These are phyloP conservation scores for Globisporangium nunn DNA, from an alignment of 352 stramenopile species.

Conservation along the genomic window DNA sequence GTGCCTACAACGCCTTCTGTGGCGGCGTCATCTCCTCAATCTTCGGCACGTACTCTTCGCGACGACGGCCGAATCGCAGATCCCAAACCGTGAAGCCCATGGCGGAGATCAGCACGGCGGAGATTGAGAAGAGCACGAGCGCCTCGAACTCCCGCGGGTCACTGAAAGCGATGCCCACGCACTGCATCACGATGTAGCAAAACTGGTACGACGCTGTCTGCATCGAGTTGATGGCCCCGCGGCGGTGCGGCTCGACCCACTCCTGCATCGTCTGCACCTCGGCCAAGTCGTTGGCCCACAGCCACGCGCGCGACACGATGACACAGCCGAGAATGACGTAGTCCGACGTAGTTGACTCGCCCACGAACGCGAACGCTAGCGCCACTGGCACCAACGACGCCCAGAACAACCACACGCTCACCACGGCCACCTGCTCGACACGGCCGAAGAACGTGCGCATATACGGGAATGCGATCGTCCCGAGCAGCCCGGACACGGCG, in stretches of 20 bases:
- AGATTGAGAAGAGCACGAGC: constrained; percentile 47
- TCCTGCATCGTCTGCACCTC: constrained; percentile 73
- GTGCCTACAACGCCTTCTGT: background rate
- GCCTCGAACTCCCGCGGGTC: constrained; percentile 48
- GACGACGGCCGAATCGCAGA: constrained; percentile 33
- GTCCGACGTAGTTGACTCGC: constrained; percentile 38
- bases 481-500: constrained; percentile 36
- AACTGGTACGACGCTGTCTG: constrained; percentile 57
- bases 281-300: constrained; percentile 50
- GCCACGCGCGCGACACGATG: constrained; percentile 42
- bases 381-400: constrained; percentile 34
- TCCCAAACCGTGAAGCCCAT: constrained; percentile 50
- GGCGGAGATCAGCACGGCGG: constrained; percentile 33
- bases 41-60: constrained; percentile 23
- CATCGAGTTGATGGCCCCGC: constrained; percentile 57
- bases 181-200: constrained; percentile 52
- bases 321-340: constrained; percentile 48
- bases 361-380: constrained; percentile 29
- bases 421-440: constrained; percentile 36
- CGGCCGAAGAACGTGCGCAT: constrained; percentile 21
- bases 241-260: constrained; percentile 36
- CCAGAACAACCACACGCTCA: constrained; percentile 64
- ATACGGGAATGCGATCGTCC: constrained; percentile 39
- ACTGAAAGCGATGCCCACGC: constrained; percentile 39
- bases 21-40: background rate